Evolutionary conservation across 169 alveolate species (phyloP).

Genomic region (Eimeria sp.): DNA sequence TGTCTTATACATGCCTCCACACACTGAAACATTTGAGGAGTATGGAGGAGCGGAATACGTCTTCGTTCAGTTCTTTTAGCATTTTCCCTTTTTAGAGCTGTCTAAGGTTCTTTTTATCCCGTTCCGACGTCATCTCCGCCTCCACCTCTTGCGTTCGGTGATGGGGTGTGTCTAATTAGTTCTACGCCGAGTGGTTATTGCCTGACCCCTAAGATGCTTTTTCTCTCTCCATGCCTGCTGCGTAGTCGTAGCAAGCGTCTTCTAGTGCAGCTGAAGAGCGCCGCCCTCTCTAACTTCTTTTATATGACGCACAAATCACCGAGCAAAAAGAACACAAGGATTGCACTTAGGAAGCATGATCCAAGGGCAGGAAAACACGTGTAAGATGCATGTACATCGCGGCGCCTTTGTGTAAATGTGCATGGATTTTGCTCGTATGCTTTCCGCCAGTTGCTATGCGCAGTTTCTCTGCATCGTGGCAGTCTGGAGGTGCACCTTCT

Average conservation of each 20-base stretch:
- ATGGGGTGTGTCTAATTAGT: neutral
- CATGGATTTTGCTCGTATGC: neutral
- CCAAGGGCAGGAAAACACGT: constrained; percentile 92
- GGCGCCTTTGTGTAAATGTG: neutral
- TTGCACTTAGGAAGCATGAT: constrained; percentile 92
- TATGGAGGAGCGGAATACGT: neutral
- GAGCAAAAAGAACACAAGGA: constrained; percentile 87
- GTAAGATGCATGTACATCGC: constrained; percentile 82
- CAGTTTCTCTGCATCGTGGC: neutral
- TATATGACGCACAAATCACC: constrained; percentile 92
- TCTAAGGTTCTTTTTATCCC: neutral
- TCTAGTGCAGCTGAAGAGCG: constrained; percentile 89
- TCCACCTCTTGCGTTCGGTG: neutral
- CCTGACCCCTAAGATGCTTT: constrained; percentile 85
- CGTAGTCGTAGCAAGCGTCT: constrained; percentile 91
- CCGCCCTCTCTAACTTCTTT: constrained; percentile 90
- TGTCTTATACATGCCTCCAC: neutral
- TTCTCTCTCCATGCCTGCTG: constrained; percentile 86
- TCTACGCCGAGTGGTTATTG: neutral
- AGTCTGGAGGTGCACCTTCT: neutral
- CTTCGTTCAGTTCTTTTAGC: neutral
- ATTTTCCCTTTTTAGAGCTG: neutral
- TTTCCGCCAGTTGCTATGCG: neutral
- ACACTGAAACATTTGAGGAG: neutral
- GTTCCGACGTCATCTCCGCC: neutral